phyloP scores from a whole-genome alignment of 2,329 filamentous ascomycete species.

The Botrytis pseudocinerea region DNA sequence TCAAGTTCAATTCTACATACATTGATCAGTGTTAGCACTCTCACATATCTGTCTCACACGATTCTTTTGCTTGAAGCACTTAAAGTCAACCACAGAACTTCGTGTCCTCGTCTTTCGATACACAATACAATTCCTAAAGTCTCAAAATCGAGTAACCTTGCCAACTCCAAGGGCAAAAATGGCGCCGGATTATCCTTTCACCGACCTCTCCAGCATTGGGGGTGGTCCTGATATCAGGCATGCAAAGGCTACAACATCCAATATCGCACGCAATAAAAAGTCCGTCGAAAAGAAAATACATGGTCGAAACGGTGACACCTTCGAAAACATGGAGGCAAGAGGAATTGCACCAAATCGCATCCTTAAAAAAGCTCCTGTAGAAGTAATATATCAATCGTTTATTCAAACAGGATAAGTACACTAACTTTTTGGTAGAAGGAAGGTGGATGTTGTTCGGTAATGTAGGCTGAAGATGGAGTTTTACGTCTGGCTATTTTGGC shows the following conservation, averaged over 20 bases:
- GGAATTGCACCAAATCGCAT: background rate
- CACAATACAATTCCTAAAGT: background rate
- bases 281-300: accelerated
- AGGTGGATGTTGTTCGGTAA: background rate
- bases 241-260: accelerated
- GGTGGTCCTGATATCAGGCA: background rate
- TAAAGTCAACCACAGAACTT: background rate
- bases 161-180: background rate
- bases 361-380: accelerated
- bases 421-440: background rate
- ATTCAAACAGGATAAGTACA: background rate
- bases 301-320: too few relatives aligned
- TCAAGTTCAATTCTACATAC: background rate
- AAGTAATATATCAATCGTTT: background rate
- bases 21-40: background rate
- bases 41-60: background rate
- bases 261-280: accelerated
- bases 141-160: background rate
- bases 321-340: too few relatives aligned
- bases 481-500: background rate
- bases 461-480: background rate
- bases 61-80: accelerated
- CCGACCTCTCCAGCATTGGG: background rate
- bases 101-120: background rate
- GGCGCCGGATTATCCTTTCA: accelerated